Percentiles rank a stretch among this genome's conserved stretches.
phyloP scores from a whole-genome alignment of 108 stramenopile species.

The Conticribra weissflogii region DNA sequence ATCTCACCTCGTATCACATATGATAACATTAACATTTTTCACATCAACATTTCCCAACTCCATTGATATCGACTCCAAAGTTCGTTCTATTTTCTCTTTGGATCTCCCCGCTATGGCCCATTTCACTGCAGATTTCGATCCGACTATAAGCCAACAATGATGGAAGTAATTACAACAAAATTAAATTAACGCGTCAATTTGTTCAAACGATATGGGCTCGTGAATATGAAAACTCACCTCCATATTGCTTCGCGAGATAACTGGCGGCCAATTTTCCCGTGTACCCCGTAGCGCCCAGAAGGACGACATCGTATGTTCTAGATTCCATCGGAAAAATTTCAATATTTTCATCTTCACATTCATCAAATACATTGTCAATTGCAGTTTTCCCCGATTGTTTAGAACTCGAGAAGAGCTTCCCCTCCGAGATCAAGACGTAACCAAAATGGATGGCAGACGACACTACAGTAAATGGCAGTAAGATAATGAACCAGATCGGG shows the following conservation, averaged over 20 bases:
- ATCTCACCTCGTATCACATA: slow-evolving; percentile 58
- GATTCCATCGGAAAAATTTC: slow-evolving; percentile 45
- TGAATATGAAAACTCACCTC: slow-evolving; percentile 1
- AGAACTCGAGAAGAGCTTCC: neutral
- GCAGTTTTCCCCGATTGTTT: no score
- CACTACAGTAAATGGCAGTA: slow-evolving; percentile 29
- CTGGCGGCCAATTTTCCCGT: slow-evolving; percentile 78
- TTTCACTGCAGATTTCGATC: slow-evolving; percentile 32
- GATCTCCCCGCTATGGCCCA: slow-evolving; percentile 89
- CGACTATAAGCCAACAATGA: slow-evolving; percentile 28
- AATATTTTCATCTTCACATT: neutral
- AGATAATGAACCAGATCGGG: slow-evolving; percentile 17
- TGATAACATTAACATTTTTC: slow-evolving; percentile 47
- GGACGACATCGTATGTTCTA: slow-evolving; percentile 77
- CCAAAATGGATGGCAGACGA: slow-evolving; percentile 10
- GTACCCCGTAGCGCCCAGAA: slow-evolving; percentile 91
- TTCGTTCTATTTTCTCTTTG: slow-evolving; percentile 50
- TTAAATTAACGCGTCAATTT: neutral
- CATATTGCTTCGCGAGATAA: slow-evolving; percentile 70
- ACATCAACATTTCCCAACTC: slow-evolving; percentile 50
- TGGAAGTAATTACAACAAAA: neutral
- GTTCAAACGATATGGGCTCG: neutral
- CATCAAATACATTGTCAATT: neutral
- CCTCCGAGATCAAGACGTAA: slow-evolving; percentile 4
- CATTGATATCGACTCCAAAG: slow-evolving; percentile 22